Conservation (phyloP, 805 yeast species). For the Yamadazyma akitaensis region DNA sequence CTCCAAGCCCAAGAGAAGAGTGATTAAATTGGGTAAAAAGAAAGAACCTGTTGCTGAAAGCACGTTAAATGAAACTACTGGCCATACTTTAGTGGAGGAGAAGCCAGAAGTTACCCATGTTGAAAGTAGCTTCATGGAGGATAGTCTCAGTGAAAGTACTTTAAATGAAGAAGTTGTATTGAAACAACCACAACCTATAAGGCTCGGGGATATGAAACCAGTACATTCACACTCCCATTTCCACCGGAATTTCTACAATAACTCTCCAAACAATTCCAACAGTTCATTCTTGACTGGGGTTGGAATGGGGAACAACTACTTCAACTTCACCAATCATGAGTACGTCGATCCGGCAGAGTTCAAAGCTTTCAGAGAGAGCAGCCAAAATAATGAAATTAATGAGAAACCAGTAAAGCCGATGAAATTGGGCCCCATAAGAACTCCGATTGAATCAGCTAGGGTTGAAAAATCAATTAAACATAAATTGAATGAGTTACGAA, state of each 20-base stretch:
- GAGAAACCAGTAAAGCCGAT: background rate
- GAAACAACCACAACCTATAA: conserved; percentile 15
- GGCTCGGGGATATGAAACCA: conserved; percentile 11
- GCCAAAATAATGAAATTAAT: background rate
- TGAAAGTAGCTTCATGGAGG: conserved; percentile 3
- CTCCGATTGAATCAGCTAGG: background rate
- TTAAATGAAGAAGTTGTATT: conserved; percentile 7
- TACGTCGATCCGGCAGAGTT: conserved; percentile 9
- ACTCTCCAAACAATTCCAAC: conserved; percentile 17
- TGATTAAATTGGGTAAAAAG: conserved; percentile 28
- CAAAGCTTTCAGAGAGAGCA: background rate
- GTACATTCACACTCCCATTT: conserved; percentile 20
- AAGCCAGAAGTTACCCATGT: background rate
- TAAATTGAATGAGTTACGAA: conserved; percentile 16
- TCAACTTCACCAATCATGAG: conserved; percentile 32
- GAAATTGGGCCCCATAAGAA: background rate
- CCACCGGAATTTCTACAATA: conserved; percentile 13
- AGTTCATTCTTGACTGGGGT: conserved; percentile 23
- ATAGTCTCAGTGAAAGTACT: conserved; percentile 6
- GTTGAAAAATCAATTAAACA: conserved; percentile 18
- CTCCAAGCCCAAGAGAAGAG: conserved; percentile 42
- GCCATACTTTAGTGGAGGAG: background rate
- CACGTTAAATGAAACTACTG: background rate
- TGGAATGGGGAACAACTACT: conserved; percentile 39
- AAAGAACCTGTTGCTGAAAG: conserved; percentile 1